These are phyloP conservation scores for Stagonosporopsis cucurbitacearum DNA, from an alignment of 2,329 filamentous ascomycete species.

Conservation along the genomic window DNA sequence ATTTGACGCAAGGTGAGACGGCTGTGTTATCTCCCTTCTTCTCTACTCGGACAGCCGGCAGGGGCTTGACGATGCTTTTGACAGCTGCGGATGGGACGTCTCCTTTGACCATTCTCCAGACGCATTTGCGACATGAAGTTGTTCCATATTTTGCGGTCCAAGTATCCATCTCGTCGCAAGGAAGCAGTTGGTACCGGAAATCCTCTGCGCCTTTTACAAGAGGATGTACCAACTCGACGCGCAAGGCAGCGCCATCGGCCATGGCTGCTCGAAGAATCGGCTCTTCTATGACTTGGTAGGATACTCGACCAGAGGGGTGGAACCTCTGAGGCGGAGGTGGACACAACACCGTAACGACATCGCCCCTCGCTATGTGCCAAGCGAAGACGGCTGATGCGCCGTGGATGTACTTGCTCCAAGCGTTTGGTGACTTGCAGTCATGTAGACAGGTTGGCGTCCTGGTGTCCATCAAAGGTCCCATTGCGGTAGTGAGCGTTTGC, in stretches of 20 bases:
- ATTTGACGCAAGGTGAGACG: neutral
- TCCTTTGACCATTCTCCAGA: neutral
- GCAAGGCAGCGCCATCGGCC: constrained; percentile 14
- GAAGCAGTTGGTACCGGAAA: constrained; percentile 37
- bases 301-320: constrained; percentile 30
- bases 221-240: constrained; percentile 37
- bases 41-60: neutral
- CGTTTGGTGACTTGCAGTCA: neutral
- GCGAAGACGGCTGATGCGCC: constrained; percentile 36
- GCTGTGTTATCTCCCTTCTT: neutral
- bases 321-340: constrained; percentile 37
- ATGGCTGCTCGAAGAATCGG: constrained; percentile 30
- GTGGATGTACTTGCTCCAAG: constrained; percentile 29
- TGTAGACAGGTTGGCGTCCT: constrained; percentile 20
- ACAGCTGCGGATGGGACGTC: neutral
- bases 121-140: neutral
- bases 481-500: constrained; percentile 36
- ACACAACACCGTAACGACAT: constrained; percentile 31
- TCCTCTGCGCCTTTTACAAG: constrained; percentile 29
- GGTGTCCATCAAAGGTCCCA: constrained; percentile 31
- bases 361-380: constrained; percentile 28
- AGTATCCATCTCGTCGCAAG: constrained; percentile 22
- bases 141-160: constrained; percentile 16
- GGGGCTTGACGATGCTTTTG: neutral
- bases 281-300: constrained; percentile 33